phyloP scores from a whole-genome alignment of 2,329 filamentous ascomycete species.

The Aspergillus thermomutatus region DNA sequence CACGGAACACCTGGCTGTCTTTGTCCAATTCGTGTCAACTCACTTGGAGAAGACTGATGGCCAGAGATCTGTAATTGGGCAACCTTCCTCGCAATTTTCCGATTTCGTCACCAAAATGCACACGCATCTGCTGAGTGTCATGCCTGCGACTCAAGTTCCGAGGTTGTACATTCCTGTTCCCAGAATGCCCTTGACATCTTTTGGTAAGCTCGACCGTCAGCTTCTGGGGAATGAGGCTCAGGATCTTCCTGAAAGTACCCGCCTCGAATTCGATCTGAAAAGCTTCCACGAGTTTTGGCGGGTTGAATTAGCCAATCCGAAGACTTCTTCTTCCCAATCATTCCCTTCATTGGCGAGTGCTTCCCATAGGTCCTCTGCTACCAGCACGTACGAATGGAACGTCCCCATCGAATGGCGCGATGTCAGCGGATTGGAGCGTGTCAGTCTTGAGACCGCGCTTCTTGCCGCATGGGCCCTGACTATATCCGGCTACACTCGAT shows the following conservation, averaged over 20 bases:
- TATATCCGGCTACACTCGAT: slow-evolving; percentile 34
- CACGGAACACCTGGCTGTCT: slow-evolving; percentile 16
- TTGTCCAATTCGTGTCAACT: slow-evolving; percentile 13
- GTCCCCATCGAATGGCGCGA: slow-evolving; percentile 7
- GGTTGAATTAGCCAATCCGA: slow-evolving; percentile 9
- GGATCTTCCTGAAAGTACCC: slow-evolving; percentile 7
- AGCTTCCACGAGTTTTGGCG: slow-evolving; percentile 21
- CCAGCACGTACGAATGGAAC: slow-evolving; percentile 4
- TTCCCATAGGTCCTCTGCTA: slow-evolving; percentile 7
- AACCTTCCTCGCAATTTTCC: slow-evolving; percentile 13
- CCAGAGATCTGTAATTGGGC: slow-evolving; percentile 7
- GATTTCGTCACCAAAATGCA: slow-evolving; percentile 13
- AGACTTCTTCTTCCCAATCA: not conserved
- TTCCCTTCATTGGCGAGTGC: slow-evolving; percentile 10
- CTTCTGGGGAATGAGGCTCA: slow-evolving; percentile 13
- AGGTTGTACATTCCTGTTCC: slow-evolving; percentile 31
- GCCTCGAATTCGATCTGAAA: slow-evolving; percentile 17
- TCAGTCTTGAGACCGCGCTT: slow-evolving; percentile 30
- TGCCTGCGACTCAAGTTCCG: slow-evolving; percentile 35
- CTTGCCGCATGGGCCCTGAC: slow-evolving; percentile 42
- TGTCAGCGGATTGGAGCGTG: slow-evolving; percentile 7
- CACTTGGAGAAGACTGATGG: not conserved
- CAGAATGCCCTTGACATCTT: slow-evolving; percentile 28
- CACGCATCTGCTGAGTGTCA: slow-evolving; percentile 18
- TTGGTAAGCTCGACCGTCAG: slow-evolving; percentile 33